These are phyloP conservation scores for Pedinophyceae sp. DNA, from an alignment of 139 green algal genomes.

Conservation along the genomic window DNA sequence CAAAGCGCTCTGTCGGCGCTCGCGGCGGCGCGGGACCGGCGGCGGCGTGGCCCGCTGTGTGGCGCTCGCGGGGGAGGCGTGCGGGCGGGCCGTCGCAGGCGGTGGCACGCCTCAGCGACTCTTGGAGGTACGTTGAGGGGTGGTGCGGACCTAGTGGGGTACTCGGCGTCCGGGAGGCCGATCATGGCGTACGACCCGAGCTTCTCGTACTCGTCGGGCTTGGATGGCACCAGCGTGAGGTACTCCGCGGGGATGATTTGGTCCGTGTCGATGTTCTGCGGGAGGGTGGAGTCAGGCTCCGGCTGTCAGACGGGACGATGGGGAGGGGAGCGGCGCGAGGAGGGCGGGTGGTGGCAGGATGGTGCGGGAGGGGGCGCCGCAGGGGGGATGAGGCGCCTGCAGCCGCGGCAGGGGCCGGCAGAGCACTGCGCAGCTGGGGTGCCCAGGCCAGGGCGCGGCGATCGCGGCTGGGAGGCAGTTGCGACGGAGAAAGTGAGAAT, in stretches of 20 bases:
- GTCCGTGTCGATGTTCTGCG: constrained; percentile 94
- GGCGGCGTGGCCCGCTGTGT: too few relatives aligned
- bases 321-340: neutral
- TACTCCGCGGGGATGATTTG: constrained; percentile 96
- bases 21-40: too few relatives aligned
- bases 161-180: constrained; percentile 64
- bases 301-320: neutral
- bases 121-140: neutral
- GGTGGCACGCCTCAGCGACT: neutral
- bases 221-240: constrained; percentile 81
- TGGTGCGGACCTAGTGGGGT: constrained; percentile 19
- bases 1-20: too few relatives aligned
- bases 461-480: too few relatives aligned
- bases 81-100: neutral
- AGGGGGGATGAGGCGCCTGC: too few relatives aligned
- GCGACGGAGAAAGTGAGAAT: too few relatives aligned
- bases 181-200: constrained; percentile 81
- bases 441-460: neutral
- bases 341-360: neutral
- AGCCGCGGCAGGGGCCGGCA: too few relatives aligned
- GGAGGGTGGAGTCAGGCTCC: neutral
- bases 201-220: constrained; percentile 95
- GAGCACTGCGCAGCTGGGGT: constrained; percentile 1
- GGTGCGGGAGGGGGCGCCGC: too few relatives aligned
- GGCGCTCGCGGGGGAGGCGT: too few relatives aligned